These are phyloP conservation scores for Zygosaccharomyces bailii DNA, from an alignment of 805 yeast genomes.

Conservation along the genomic window DNA sequence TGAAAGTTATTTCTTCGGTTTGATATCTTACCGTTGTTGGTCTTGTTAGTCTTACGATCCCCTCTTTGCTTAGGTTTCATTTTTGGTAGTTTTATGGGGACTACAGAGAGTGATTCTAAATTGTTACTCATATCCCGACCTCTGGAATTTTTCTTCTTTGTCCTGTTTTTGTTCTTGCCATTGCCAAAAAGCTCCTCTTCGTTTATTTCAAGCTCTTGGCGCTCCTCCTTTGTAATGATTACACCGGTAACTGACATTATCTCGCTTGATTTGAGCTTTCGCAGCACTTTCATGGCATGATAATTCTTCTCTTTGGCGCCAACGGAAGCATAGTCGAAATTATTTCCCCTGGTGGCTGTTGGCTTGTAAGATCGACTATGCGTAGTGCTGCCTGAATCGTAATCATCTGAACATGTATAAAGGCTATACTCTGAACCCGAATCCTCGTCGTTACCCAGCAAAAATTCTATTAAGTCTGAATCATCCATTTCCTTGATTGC, in stretches of 20 bases:
- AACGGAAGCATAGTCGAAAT: not conserved
- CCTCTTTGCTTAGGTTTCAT: not conserved
- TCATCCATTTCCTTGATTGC: not conserved
- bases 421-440: not conserved
- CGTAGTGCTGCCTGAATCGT: not conserved
- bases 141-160: not conserved
- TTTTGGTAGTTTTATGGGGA: too few relatives aligned
- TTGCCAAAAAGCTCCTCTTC: constrained; percentile 8
- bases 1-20: not conserved
- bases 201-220: not conserved
- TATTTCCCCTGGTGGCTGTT: not conserved
- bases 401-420: not conserved
- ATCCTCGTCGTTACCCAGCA: constrained; percentile 2
- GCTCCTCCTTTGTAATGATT: not conserved
- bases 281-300: too few relatives aligned
- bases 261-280: too few relatives aligned
- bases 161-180: not conserved
- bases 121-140: not conserved
- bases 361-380: not conserved
- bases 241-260: too few relatives aligned
- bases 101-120: not conserved
- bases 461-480: constrained; percentile 3
- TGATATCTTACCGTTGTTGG: too few relatives aligned
- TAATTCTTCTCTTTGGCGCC: not conserved
- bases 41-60: not conserved